Evolutionary conservation across 2,329 filamentous ascomycete species (phyloP).

Genomic region (Pseudogymnoascus sp.): DNA sequence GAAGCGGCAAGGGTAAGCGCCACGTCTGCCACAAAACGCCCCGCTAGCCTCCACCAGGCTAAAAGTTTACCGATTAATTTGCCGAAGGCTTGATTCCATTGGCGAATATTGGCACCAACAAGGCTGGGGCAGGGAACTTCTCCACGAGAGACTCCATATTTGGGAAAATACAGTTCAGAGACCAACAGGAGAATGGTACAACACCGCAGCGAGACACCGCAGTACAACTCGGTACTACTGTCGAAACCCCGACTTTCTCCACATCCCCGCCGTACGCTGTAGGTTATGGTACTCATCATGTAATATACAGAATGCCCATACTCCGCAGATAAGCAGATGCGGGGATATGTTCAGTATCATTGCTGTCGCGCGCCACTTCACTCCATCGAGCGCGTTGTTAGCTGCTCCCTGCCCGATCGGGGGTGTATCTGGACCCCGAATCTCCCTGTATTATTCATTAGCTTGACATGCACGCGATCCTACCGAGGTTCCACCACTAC

Average conservation of each 20-base stretch:
- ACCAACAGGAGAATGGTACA: not conserved
- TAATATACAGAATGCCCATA: not conserved
- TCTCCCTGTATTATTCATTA: not conserved
- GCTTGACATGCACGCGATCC: not conserved
- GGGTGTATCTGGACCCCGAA: not conserved
- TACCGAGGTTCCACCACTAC: not conserved
- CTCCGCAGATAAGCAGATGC: not conserved
- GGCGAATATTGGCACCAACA: not conserved
- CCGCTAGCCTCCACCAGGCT: not conserved
- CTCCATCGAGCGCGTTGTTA: not conserved
- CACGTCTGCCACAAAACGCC: not conserved
- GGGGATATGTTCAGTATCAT: not conserved
- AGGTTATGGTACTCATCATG: not conserved
- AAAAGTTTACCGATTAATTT: not conserved
- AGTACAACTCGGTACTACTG: not conserved
- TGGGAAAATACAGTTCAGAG: not conserved
- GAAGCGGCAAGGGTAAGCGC: not conserved
- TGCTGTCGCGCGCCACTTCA: not conserved
- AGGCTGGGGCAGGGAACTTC: not conserved
- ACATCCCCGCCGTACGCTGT: not conserved
- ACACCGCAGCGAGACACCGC: not conserved
- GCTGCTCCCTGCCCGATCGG: not conserved
- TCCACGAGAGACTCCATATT: not conserved
- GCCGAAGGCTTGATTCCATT: conserved; percentile 2
- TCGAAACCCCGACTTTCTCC: not conserved